These are phyloP conservation scores for Camelina sativa DNA, from an alignment of 345 rosid genomes.

Conservation along the genomic window DNA sequence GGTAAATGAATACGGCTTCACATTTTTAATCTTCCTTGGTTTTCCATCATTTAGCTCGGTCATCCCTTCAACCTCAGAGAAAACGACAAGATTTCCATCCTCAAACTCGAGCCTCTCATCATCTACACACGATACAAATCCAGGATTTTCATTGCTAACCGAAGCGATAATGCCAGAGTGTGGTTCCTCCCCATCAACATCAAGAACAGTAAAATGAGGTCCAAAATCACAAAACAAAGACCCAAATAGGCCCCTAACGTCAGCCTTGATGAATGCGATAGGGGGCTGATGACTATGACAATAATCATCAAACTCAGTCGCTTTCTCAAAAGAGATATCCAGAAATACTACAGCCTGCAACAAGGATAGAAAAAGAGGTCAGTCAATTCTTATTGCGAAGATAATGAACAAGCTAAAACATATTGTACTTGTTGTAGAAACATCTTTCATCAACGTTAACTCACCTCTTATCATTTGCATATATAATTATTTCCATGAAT, in stretches of 20 bases:
- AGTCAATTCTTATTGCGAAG: neutral
- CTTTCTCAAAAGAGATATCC: conserved; percentile 66
- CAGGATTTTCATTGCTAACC: conserved; percentile 65
- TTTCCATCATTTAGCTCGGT: conserved; percentile 80
- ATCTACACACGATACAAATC: conserved; percentile 65
- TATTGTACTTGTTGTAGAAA: neutral
- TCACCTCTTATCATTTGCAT: neutral
- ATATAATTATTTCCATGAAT: neutral
- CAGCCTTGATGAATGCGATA: conserved; percentile 72
- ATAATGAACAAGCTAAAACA: conserved; percentile 9
- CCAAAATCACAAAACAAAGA: conserved; percentile 75
- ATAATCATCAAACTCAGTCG: conserved; percentile 63
- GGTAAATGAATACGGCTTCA: conserved; percentile 72
- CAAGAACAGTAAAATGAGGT: conserved; percentile 66
- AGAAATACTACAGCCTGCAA: conserved; percentile 89
- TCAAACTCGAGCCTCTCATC: conserved; percentile 76
- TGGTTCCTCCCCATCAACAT: conserved; percentile 77
- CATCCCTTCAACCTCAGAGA: conserved; percentile 75
- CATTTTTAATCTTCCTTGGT: conserved; percentile 75
- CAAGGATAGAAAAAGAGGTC: neutral
- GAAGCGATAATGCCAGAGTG: conserved; percentile 76
- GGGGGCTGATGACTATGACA: conserved; percentile 72
- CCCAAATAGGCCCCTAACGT: conserved; percentile 79
- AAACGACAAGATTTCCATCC: conserved; percentile 70
- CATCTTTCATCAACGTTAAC: conserved; percentile 2